Evolutionary conservation across 2,329 filamentous ascomycete species (phyloP).

Genomic region (Xylaria sp.): DNA sequence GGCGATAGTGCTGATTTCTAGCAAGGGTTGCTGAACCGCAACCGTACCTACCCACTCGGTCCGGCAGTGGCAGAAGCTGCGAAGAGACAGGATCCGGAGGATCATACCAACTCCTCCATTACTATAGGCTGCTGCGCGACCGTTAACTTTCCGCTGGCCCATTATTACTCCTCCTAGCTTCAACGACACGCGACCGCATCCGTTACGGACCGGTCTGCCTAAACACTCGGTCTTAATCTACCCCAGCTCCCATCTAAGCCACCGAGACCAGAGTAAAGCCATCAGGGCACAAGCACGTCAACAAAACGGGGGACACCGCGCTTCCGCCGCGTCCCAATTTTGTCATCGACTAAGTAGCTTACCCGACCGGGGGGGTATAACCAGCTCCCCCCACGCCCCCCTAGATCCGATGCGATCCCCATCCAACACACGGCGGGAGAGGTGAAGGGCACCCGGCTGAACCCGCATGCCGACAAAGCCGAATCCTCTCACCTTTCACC

Average conservation of each 20-base stretch:
- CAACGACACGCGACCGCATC: neutral
- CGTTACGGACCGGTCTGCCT: neutral
- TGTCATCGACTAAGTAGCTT: neutral
- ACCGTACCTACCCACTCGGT: neutral
- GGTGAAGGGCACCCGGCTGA: neutral
- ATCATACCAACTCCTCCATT: neutral
- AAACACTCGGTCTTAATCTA: neutral
- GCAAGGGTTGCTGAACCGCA: neutral
- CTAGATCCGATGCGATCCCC: neutral
- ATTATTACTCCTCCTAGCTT: neutral
- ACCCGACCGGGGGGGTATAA: neutral
- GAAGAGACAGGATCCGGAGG: neutral
- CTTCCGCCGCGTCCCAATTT: neutral
- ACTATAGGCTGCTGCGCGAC: neutral
- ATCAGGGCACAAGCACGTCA: neutral
- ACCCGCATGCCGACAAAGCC: neutral
- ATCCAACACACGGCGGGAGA: neutral
- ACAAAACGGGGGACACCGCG: neutral
- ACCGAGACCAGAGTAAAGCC: neutral
- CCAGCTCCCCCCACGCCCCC: neutral
- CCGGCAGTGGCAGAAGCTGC: neutral
- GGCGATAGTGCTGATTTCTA: neutral
- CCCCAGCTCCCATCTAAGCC: neutral
- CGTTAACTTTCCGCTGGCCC: neutral
- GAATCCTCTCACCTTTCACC: slow-evolving; percentile 10